Base-by-base conservation (phyloP, 495 filamentous ascomycete genomes). In the Durotheca rogersii region DNA sequence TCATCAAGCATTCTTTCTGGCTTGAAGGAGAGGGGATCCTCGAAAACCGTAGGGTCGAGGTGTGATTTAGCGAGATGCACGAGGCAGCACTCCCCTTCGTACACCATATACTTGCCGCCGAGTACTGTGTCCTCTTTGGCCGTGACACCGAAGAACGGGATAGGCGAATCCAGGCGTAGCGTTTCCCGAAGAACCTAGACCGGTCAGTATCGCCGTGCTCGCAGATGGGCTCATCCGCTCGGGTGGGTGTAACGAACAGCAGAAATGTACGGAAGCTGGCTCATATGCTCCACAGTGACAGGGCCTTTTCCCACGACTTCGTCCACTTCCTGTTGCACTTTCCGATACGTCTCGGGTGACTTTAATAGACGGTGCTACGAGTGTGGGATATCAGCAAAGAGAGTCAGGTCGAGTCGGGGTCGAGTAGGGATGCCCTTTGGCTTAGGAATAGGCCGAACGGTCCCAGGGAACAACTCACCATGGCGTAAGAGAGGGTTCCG, bases 1-100 rank as follows among this genome's bases (percentile, higher is more conserved):
- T 77, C 81, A 46, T 84, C 80, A 2, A 84, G 56, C 82, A 86
- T 85, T 17, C 83, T 72, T 51, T 85, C 82, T 0, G 83, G 83
- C n/a, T 62, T 69, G 48, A 81, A 86, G n/a, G 77, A 72, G 4
- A 72, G 53, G 6, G 76, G 76, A 40, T 77, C 74, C 0, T 81
- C 82, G 43, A 71, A 81, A 6, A 76, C 71, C 0, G 56, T 61
- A 0, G 74, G 73, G 58, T 81, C 79, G 1, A 65, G 2, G 18
- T 81, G 78, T 6, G 67, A 47, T 48, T 85, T 82, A 27, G 74
- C 66, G 10, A 89, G 72, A 17, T 85, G 55, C 7, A 83, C 38
- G 17, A 75, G 68, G 17, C 75, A 59, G 17, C 68, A 7, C 43
- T 86, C 77, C 14, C 72, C 76, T 47, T 81, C 76, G 1, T 74